A percentile compares a stretch with the other conserved stretches of the same genome.
phyloP scores from a whole-genome alignment of 768 basidiomycete species.

The Clitopilus passeckerianus region DNA sequence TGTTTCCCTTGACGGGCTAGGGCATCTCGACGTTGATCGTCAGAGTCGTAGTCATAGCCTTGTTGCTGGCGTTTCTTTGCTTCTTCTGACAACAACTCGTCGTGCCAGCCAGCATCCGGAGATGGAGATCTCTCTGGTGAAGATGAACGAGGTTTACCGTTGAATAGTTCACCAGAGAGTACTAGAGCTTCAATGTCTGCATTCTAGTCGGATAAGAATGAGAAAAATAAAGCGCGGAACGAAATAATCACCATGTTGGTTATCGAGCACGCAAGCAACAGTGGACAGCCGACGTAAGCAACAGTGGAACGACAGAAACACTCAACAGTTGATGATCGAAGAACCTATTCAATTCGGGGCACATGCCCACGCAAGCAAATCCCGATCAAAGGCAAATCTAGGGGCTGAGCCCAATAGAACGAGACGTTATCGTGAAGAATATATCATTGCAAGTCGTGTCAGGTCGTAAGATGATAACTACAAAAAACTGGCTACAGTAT shows the following conservation, averaged over 20 bases:
- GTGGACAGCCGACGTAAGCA: background rate
- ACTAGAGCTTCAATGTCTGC: constrained; percentile 22
- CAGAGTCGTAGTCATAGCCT: constrained; percentile 42
- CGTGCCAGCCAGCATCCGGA: constrained; percentile 51
- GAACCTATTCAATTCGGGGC: too few species aligned
- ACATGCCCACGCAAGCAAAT: background rate
- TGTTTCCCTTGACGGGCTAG: constrained; percentile 21
- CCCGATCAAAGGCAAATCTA: background rate
- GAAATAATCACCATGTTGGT: constrained; percentile 4
- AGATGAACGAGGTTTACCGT: constrained; percentile 43
- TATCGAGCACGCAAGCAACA: background rate
- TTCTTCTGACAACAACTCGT: constrained; percentile 38
- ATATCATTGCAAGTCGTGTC: constrained; percentile 1
- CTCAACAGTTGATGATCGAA: background rate
- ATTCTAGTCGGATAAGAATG: constrained; percentile 11
- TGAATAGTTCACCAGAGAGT: constrained; percentile 69
- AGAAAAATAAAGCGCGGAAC: background rate
- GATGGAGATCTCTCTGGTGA: constrained; percentile 67
- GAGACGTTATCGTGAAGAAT: background rate
- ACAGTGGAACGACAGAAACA: background rate
- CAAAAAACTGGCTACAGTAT: background rate
- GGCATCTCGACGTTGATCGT: constrained; percentile 30
- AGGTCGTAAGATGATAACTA: background rate
- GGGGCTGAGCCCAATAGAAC: background rate
- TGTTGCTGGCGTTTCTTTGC: constrained; percentile 26